These are phyloP conservation scores for Pueraria montana DNA, from an alignment of 306 rosid species.

Conservation along the genomic window DNA sequence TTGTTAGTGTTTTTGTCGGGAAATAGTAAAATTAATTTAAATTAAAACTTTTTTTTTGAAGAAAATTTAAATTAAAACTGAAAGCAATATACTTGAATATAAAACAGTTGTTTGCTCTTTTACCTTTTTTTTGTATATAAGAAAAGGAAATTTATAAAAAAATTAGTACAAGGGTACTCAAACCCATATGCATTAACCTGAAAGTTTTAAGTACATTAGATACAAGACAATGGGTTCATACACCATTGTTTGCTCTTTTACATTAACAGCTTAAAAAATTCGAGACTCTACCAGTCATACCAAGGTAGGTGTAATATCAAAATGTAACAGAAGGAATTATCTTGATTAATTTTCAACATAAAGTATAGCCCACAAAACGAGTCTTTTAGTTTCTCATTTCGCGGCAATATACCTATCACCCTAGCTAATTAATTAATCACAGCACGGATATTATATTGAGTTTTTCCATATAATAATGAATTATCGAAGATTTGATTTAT, in stretches of 20 bases:
- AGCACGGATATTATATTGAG: not conserved
- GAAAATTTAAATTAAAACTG: not conserved
- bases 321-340: not conserved
- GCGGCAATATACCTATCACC: slow-evolving; percentile 15
- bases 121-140: too few relatives aligned
- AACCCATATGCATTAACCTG: too few relatives aligned
- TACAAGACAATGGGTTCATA: too few relatives aligned
- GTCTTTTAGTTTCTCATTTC: not conserved
- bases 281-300: not conserved
- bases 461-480: slow-evolving; percentile 8
- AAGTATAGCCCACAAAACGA: not conserved
- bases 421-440: not conserved
- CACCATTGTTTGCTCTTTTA: not conserved
- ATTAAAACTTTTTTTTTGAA: too few relatives aligned
- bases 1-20: not conserved
- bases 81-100: not conserved
- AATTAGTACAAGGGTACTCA: too few relatives aligned
- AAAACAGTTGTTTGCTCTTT: not conserved
- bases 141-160: too few relatives aligned
- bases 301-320: not conserved
- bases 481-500: not conserved
- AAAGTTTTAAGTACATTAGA: too few relatives aligned
- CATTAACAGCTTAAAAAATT: not conserved
- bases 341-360: not conserved
- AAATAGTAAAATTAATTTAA: not conserved